Evolutionary conservation across 1,284 basidiomycete genomes (phyloP), one percentile per base, ranked within the genome.

Genomic region (Moesziomyces parantarcticus): DNA sequence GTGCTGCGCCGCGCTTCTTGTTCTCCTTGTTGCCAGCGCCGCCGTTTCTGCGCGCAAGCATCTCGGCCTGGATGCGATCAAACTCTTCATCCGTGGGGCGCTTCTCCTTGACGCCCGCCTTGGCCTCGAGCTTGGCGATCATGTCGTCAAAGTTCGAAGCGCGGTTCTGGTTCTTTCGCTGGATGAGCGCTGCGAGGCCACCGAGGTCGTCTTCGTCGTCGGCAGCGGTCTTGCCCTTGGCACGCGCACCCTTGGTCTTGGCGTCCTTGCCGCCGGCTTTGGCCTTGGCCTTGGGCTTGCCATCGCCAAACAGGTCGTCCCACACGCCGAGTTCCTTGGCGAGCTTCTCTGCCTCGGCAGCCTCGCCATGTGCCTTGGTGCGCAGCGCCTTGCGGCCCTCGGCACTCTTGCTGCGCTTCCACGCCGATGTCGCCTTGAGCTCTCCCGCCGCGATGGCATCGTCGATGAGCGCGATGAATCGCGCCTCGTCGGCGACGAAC

Each of bases 281-380:
- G 29, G 29, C 8, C 43, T 66, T 66, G 5, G 23, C n/a, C 9
- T 43, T 44, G 26, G 22, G 40, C 46, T 52, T 59, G 16, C 32
- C 39, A 10, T 40, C 51, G 21, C 81, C 81, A 25, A 79, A 84
- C 3, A 84, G 54, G 25, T 80, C 73, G 44, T 84, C 82, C 75
- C 77, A 83, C 1, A 84, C 80, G 46, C 82, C 81, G 11, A 84
- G 64, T 65, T 80, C 77, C 23, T 70, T 71, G 5, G 80, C 80
- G 11, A 79, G 65, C 43, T 74, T 75, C 42, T 80, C 78, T 3
- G 79, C 79, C 42, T 82, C 75, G 2, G 36, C 55, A 6, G 78
- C 78, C 50, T 82, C 80, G 1, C 66, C 53, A 41, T 65, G 21
- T 1, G 80, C 80, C 41, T 76, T 74, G 22, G 64, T 47, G 13